Conservation (phyloP, 176 grass and related monocot genomes). For the Tillandsia leiboldiana region DNA sequence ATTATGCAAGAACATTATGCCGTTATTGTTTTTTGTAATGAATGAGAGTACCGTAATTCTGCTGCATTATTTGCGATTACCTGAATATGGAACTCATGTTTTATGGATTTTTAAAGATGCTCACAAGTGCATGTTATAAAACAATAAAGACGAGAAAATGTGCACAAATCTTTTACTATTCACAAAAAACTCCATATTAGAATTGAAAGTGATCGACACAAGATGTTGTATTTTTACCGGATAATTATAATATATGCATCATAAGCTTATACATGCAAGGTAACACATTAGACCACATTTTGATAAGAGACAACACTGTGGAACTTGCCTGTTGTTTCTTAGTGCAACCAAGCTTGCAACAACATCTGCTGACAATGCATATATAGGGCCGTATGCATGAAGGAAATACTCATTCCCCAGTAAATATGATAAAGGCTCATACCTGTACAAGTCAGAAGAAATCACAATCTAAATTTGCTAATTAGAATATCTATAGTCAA, state of each 20-base stretch:
- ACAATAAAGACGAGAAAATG: background rate
- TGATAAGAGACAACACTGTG: background rate
- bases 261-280: no score
- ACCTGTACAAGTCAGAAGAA: slow-evolving; percentile 40
- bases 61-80: no score
- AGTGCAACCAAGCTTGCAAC: slow-evolving; percentile 83
- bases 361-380: slow-evolving; percentile 97
- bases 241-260: background rate
- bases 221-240: background rate
- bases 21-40: no score
- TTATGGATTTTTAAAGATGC: background rate
- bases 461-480: background rate
- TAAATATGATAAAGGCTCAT: slow-evolving; percentile 73
- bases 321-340: slow-evolving; percentile 79
- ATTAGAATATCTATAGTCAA: slow-evolving; percentile 7
- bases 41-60: no score
- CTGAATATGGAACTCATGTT: no score
- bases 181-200: no score
- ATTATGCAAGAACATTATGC: no score
- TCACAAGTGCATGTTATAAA: background rate
- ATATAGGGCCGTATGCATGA: slow-evolving; percentile 96
- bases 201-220: no score
- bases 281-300: no score
- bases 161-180: no score
- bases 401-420: slow-evolving; percentile 93